Percentiles rank a stretch among this genome's conserved stretches.
Conservation (phyloP, 176 grass and related monocot genomes). For the Oropetium thomaeum region DNA sequence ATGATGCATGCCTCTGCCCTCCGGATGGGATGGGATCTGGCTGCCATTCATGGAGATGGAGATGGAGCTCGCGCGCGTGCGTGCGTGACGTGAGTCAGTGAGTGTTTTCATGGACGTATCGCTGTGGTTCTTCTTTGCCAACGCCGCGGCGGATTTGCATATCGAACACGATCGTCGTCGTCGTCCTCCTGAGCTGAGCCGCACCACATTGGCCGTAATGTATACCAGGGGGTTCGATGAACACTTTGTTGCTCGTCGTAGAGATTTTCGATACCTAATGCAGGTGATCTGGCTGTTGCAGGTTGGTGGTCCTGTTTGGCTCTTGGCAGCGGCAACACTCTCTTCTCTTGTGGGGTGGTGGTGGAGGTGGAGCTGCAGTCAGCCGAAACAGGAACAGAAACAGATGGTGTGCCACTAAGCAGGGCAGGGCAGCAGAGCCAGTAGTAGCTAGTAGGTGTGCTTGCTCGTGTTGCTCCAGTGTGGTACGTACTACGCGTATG, state of each 20-base stretch:
- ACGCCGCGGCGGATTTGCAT: not conserved
- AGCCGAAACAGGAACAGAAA: not conserved
- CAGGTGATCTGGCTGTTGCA: not conserved
- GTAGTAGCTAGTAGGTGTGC: too few relatives aligned
- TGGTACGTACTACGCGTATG: not conserved
- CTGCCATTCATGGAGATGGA: not conserved
- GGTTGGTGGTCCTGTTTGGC: not conserved
- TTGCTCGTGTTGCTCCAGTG: not conserved
- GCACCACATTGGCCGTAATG: too few relatives aligned
- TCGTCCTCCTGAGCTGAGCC: too few relatives aligned
- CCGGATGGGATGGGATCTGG: not conserved
- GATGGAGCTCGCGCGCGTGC: too few relatives aligned
- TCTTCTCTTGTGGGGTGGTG: not conserved
- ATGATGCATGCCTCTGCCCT: too few relatives aligned
- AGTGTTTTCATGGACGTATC: not conserved
- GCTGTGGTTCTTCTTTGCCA: not conserved
- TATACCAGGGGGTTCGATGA: too few relatives aligned
- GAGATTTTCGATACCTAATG: too few relatives aligned
- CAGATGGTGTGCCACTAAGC: not conserved
- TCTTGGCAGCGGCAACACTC: not conserved
- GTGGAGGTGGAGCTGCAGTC: too few relatives aligned
- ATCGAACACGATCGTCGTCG: too few relatives aligned
- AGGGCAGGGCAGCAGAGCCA: not conserved
- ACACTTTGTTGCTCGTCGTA: too few relatives aligned
- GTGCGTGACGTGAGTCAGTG: not conserved